A percentile compares a stretch with the other conserved stretches of the same genome.
Evolutionary conservation across 1,284 basidiomycete species (phyloP).

Genomic region (Pterulicium gracile): DNA sequence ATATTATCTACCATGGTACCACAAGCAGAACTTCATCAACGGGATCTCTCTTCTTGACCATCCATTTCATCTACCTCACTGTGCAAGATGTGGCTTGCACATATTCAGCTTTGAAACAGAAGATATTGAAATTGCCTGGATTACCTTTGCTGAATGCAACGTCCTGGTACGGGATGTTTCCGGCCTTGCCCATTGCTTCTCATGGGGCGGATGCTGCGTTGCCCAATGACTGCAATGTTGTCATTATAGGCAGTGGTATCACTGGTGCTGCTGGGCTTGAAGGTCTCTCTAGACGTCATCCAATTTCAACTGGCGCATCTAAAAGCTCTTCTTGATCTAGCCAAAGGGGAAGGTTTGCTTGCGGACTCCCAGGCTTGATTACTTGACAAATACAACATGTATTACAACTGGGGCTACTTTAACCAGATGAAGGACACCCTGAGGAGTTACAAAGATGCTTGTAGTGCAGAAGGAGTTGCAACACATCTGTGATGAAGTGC

Average conservation of each 20-base stretch:
- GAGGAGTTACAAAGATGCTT: conserved; percentile 23
- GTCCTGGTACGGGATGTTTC: conserved; percentile 49
- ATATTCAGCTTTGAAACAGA: not conserved
- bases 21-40: too few relatives aligned
- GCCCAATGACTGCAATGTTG: conserved; percentile 45
- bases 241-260: conserved; percentile 64
- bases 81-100: not conserved
- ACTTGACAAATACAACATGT: conserved; percentile 40
- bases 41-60: not conserved
- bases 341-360: conserved; percentile 34
- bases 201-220: conserved; percentile 24
- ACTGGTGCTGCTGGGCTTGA: conserved; percentile 47
- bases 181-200: conserved; percentile 36
- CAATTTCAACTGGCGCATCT: conserved; percentile 51
- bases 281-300: conserved; percentile 41
- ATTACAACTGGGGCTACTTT: conserved; percentile 19
- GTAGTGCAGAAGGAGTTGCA: not conserved
- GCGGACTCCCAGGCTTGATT: conserved; percentile 34
- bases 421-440: conserved; percentile 20
- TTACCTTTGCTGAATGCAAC: conserved; percentile 43
- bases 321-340: conserved; percentile 31
- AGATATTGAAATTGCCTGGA: conserved; percentile 39
- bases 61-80: not conserved
- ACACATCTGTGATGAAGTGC: too few relatives aligned
- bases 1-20: too few relatives aligned